Percentiles rank a stretch among this genome's conserved stretches.
phyloP scores from a whole-genome alignment of 1,139 yeast species.

The Saccharomyces hybrid region DNA sequence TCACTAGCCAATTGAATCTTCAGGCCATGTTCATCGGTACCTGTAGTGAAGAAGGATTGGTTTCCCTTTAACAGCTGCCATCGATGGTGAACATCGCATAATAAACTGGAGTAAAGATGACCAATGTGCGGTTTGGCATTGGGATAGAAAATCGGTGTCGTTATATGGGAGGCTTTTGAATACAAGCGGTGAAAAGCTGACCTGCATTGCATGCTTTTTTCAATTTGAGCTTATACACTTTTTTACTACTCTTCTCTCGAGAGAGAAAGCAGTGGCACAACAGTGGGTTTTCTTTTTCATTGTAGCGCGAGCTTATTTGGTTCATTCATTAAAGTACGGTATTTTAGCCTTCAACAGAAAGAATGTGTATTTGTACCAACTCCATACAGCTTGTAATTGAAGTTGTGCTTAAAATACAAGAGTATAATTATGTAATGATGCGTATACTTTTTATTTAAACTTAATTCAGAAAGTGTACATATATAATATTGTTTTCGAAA shows the following conservation, averaged over 20 bases:
- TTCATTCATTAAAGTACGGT: background rate
- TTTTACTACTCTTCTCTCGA: background rate
- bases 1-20: slow-evolving; percentile 77
- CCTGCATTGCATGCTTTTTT: background rate
- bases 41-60: slow-evolving; percentile 62
- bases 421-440: slow-evolving; percentile 1
- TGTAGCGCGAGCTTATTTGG: background rate
- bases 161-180: slow-evolving; percentile 40
- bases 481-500: background rate
- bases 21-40: slow-evolving; percentile 95
- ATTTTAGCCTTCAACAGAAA: background rate
- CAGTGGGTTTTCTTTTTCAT: background rate
- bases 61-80: slow-evolving; percentile 54
- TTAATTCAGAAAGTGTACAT: background rate
- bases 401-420: background rate
- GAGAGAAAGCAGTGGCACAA: background rate
- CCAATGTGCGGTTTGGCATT: slow-evolving; percentile 95
- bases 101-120: slow-evolving; percentile 79
- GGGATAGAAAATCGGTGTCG: slow-evolving; percentile 94
- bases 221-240: slow-evolving; percentile 1
- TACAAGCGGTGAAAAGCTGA: background rate
- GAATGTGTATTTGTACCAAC: background rate
- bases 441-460: background rate
- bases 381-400: background rate
- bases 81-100: slow-evolving; percentile 69